These are phyloP conservation scores for Suhomyces bokatorum DNA, from an alignment of 1,139 yeast species.

Conservation along the genomic window DNA sequence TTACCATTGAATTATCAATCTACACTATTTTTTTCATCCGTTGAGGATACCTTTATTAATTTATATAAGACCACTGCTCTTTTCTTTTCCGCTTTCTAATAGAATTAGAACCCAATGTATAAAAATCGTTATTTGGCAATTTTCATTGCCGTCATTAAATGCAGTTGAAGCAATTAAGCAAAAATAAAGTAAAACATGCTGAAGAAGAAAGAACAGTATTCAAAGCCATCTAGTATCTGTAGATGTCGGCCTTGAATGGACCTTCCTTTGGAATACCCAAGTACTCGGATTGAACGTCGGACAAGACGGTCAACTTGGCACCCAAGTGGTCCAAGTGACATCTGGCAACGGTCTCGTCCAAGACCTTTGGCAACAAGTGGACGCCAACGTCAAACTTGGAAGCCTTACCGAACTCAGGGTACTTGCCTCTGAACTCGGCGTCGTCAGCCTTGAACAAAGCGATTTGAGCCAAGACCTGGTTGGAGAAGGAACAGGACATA, in stretches of 20 bases:
- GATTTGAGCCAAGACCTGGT: slow-evolving; percentile 99
- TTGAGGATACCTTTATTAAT: slow-evolving; percentile 41
- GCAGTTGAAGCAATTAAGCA: slow-evolving; percentile 51
- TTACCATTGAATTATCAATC: neutral
- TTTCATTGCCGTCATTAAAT: slow-evolving; percentile 33
- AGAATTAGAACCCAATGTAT: slow-evolving; percentile 18
- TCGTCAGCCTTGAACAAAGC: slow-evolving; percentile 94
- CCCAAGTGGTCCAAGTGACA: slow-evolving; percentile 96
- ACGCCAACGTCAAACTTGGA: slow-evolving; percentile 93
- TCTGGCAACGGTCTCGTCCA: slow-evolving; percentile 98
- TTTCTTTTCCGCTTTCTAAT: slow-evolving; percentile 13
- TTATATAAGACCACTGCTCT: slow-evolving; percentile 23
- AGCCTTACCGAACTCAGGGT: slow-evolving; percentile 89
- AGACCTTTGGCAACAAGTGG: slow-evolving; percentile 95
- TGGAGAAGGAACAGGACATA: slow-evolving; percentile 99
- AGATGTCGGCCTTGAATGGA: slow-evolving; percentile 98
- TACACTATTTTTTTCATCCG: slow-evolving; percentile 26
- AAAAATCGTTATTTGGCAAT: slow-evolving; percentile 9
- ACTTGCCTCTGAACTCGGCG: slow-evolving; percentile 73
- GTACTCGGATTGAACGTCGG: slow-evolving; percentile 88
- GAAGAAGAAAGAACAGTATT: slow-evolving; percentile 12
- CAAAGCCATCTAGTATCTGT: slow-evolving; percentile 75
- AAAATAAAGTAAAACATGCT: slow-evolving; percentile 18
- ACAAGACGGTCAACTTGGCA: slow-evolving; percentile 79
- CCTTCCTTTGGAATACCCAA: slow-evolving; percentile 91